These are phyloP conservation scores for Colletotrichum sp. DNA, from an alignment of 2,329 filamentous ascomycete genomes.

Conservation along the genomic window DNA sequence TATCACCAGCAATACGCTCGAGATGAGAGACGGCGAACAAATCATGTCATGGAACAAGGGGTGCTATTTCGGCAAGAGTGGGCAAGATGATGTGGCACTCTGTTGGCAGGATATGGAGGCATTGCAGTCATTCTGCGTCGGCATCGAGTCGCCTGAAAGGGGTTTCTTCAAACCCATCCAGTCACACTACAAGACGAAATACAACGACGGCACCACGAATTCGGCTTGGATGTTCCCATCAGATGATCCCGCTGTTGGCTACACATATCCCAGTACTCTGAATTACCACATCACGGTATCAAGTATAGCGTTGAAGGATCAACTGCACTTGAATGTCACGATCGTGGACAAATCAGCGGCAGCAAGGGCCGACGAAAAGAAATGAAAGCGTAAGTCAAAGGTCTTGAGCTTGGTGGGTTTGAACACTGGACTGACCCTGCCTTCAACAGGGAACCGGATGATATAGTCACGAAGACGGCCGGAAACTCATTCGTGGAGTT, in stretches of 20 bases:
- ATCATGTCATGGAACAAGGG: conserved; percentile 10
- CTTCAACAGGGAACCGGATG: background rate
- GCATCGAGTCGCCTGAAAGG: conserved; percentile 12
- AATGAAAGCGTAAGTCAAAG: background rate
- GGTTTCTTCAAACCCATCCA: conserved; percentile 11
- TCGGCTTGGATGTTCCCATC: background rate
- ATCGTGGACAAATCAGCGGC: background rate
- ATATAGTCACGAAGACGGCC: rapidly evolving
- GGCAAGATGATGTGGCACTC: background rate
- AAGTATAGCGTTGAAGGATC: background rate
- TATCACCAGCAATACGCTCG: background rate
- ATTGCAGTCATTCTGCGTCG: conserved; percentile 8
- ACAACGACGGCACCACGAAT: background rate
- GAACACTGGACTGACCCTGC: background rate
- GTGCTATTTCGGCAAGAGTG: conserved; percentile 15
- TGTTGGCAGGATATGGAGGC: conserved; percentile 18
- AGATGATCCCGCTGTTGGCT: background rate
- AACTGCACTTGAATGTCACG: background rate
- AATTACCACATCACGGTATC: background rate
- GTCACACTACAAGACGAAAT: conserved; percentile 12
- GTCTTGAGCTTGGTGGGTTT: background rate
- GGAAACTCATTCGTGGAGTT: background rate
- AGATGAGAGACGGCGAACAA: background rate
- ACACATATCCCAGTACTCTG: conserved; percentile 4
- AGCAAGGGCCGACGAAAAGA: background rate